Conservation (phyloP, 225 moss, liverwort and hornwort genomes). For the Straminergon stramineum region DNA sequence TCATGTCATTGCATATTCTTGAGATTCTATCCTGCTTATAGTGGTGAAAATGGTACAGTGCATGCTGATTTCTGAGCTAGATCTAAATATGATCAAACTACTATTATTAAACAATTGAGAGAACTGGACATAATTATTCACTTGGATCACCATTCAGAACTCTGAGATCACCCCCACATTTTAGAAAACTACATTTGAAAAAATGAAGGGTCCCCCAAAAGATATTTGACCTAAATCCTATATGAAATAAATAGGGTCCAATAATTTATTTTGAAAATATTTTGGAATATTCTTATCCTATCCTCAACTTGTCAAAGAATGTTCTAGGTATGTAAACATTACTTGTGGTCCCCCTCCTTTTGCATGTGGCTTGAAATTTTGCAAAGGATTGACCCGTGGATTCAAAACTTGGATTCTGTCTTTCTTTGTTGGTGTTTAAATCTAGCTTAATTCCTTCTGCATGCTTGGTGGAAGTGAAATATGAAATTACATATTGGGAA, state of each 20-base stretch:
- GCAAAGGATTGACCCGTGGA: not conserved
- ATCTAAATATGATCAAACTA: not conserved
- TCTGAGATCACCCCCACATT: too few species aligned
- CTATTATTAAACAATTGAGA: too few species aligned
- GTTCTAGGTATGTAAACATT: not conserved
- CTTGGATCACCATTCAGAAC: not conserved
- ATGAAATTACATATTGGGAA: not conserved
- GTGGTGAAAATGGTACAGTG: not conserved
- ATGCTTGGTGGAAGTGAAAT: not conserved
- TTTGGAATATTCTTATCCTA: not conserved
- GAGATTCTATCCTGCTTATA: not conserved
- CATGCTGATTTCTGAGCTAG: not conserved
- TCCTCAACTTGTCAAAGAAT: not conserved
- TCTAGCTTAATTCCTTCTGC: not conserved
- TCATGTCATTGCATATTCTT: not conserved
- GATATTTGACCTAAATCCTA: not conserved
- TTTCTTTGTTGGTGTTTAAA: not conserved
- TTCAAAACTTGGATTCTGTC: not conserved
- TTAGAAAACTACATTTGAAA: not conserved
- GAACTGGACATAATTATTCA: not conserved
- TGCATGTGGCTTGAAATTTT: not conserved
- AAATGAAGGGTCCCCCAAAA: not conserved
- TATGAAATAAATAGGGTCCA: not conserved
- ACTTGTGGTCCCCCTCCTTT: not conserved
- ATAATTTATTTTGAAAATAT: too few species aligned